These are phyloP conservation scores for Coemansia javaensis DNA, from an alignment of 192 early-diverging fungal genomes.

Conservation along the genomic window DNA sequence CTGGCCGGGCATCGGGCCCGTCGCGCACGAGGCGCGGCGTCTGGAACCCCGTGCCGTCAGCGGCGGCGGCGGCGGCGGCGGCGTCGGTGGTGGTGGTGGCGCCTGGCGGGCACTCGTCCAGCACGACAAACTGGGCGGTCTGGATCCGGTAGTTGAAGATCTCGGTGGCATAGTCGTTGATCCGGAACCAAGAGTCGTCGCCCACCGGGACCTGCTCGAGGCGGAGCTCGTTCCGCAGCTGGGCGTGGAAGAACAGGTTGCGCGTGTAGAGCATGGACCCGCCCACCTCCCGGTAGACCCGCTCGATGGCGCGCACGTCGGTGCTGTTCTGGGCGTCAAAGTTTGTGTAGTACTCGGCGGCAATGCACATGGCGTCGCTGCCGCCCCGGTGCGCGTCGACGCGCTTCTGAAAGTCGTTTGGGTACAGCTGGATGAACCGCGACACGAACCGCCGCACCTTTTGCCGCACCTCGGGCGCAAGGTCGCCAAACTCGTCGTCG, in stretches of 20 bases:
- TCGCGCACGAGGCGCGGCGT: too few relatives aligned
- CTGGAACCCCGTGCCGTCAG: too few relatives aligned
- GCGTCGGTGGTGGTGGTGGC: slow-evolving; percentile 1
- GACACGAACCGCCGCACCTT: slow-evolving; percentile 31
- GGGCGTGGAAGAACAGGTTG: slow-evolving; percentile 39
- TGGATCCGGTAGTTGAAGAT: slow-evolving; percentile 40
- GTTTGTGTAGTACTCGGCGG: slow-evolving; percentile 21
- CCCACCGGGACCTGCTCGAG: slow-evolving; percentile 18
- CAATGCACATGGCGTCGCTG: slow-evolving; percentile 27
- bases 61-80: background rate
- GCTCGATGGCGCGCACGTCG: slow-evolving; percentile 25
- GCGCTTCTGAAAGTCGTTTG: slow-evolving; percentile 37
- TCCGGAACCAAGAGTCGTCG: slow-evolving; percentile 23
- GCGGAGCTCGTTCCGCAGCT: slow-evolving; percentile 16
- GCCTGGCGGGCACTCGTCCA: slow-evolving; percentile 43
- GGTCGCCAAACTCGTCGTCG: slow-evolving; percentile 24
- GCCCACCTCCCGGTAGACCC: slow-evolving; percentile 13
- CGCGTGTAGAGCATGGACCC: slow-evolving; percentile 23
- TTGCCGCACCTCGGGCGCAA: slow-evolving; percentile 10
- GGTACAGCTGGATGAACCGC: slow-evolving; percentile 19
- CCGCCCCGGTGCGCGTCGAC: slow-evolving; percentile 14
- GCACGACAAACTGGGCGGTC: slow-evolving; percentile 18
- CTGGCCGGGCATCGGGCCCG: too few relatives aligned
- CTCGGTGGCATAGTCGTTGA: slow-evolving; percentile 37
- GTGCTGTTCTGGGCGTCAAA: slow-evolving; percentile 23